Evolutionary conservation across 305 asterid species (phyloP), one percentile per base, ranked within the genome.

Genomic region (Rubia balearica): DNA sequence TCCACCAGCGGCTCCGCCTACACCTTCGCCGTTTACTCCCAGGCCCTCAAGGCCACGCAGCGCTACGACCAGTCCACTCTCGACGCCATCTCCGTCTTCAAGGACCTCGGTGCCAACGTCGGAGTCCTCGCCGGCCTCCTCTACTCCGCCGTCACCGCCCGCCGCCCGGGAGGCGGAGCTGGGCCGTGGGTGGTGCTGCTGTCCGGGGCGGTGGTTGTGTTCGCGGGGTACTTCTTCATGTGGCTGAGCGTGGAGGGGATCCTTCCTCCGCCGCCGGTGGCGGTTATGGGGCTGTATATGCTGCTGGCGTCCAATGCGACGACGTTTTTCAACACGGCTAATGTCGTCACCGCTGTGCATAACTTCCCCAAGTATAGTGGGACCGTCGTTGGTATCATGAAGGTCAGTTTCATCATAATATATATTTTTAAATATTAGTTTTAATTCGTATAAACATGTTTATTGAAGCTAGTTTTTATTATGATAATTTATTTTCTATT

Each of bases 381-480:
- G 61, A 87, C 93, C 1, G 77, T 86, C 78, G 92, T 92, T 71
- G 98, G 98, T 75, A 90, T 92, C 75, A 88, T 92, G 98, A 92
- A 92, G 96, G 97, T 90, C 63, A 40, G 30, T 60, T 73, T 27
- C 16, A 36, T 9, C 73, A 1, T 7, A 49, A 14, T 16, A 14
- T 24, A 24, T 24, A 24, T 24, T 24, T 24, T 24, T 33, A 33
- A 33, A 33, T 33, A 33, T 33, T 3, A 3, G 36, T 33, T 33
- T 33, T 33, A 1, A 33, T 33, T 33, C 4, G 2, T 33, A 33
- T 33, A 33, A 33, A 33, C 36, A 33, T 33, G 36, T 33, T 33
- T 33, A 33, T 33, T 33, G 36, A 33, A 33, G 36, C 4, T 33
- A 33, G 36, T 33, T 33, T 33, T 33, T 33, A 3, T 33, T 33